These are phyloP conservation scores for Stramenopiles sp. DNA, from an alignment of 352 stramenopile genomes.

Conservation along the genomic window DNA sequence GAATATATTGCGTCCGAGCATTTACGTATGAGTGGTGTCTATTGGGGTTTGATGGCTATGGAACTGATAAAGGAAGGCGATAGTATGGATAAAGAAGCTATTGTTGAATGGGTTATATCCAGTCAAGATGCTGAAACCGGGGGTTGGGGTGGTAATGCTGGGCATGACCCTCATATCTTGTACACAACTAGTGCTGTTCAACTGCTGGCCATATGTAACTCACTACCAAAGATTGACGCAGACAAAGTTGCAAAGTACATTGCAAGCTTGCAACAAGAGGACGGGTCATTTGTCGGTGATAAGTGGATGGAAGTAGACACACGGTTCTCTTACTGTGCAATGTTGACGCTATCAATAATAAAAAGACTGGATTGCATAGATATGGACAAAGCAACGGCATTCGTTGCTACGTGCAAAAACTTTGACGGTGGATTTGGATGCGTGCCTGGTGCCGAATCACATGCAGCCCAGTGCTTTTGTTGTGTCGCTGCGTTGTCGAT, in stretches of 20 bases:
- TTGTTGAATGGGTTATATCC: slow-evolving; percentile 81
- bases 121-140: slow-evolving; percentile 66
- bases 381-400: slow-evolving; percentile 59
- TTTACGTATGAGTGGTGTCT: slow-evolving; percentile 89
- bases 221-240: slow-evolving; percentile 48
- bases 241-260: slow-evolving; percentile 59
- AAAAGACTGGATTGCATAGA: slow-evolving; percentile 57
- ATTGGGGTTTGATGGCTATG: slow-evolving; percentile 89
- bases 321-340: slow-evolving; percentile 93
- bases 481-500: slow-evolving; percentile 84
- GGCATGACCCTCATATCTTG: slow-evolving; percentile 86
- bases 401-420: slow-evolving; percentile 87
- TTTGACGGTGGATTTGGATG: slow-evolving; percentile 77
- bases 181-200: slow-evolving; percentile 93
- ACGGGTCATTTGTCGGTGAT: slow-evolving; percentile 92
- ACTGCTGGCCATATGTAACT: slow-evolving; percentile 78
- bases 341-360: slow-evolving; percentile 81
- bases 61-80: slow-evolving; percentile 66
- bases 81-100: slow-evolving; percentile 46
- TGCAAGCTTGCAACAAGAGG: slow-evolving; percentile 66
- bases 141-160: slow-evolving; percentile 83
- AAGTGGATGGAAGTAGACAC: slow-evolving; percentile 93
- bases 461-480: slow-evolving; percentile 92
- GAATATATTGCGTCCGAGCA: slow-evolving; percentile 84
- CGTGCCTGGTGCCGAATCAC: slow-evolving; percentile 75